Base-by-base conservation (phyloP, 495 filamentous ascomycete genomes). In the Platismatia glauca region DNA sequence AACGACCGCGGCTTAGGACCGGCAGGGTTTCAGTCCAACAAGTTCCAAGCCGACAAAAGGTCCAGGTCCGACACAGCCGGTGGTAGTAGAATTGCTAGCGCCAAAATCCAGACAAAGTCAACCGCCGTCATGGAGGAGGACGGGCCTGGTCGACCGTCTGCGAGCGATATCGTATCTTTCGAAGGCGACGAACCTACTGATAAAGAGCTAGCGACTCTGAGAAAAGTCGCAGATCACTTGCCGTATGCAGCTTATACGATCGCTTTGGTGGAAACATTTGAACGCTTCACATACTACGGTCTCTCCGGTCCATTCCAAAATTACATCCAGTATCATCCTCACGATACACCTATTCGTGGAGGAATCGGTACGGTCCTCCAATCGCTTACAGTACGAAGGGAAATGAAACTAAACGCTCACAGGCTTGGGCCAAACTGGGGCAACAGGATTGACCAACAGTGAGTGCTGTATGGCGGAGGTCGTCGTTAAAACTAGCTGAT, bases 201-300 rank as follows among this genome's bases (percentile, higher is more conserved):
- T 7, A 69, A 79, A 16, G 84, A 86, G 69, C 76, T 73, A 68
- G 69, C 64, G 13, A 73, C 73, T 9, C 70, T 86, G 24, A 78
- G 79, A 37, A 77, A 80, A 57, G 70, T 86, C 31, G 73, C 82
- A 5, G 82, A 84, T 67, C 79, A 79, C 65, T 66, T 86, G 39
- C 83, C 84, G 12, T 38, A 74, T 64, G 78, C 79, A 8, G 79
- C 82, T 57, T 87, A 80, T 75, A 71, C 86, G 53, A 81, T 88
- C 31, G 82, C 81, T 7, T 59, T 84, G 44, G 79, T 87, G 59
- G 86, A 88, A 66, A 65, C 87, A 48, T 83, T 82, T 68, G 86
- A 89, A 74, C 81, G 86, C 62, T 87, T 87, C 70, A 80, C 82
- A 64, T 88, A 84, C 78, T 87, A 86, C 71, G 84, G 85, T 58